A percentile compares a stretch with the other conserved stretches of the same genome.
These are phyloP conservation scores for Platanus orientalis DNA, from an alignment of 164 flowering plant species.

Conservation along the genomic window DNA sequence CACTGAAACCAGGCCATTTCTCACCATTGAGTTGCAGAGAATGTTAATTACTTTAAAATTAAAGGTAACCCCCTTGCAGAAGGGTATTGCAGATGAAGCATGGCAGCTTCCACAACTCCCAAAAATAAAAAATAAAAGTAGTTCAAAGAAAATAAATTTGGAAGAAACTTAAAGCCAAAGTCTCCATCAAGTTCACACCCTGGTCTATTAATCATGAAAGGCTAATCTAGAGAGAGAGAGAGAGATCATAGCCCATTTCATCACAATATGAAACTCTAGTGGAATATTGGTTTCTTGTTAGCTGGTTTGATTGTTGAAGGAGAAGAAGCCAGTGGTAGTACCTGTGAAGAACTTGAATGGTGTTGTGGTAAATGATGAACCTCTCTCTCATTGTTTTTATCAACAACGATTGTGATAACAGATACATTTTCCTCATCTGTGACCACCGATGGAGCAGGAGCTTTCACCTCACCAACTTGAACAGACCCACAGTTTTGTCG, in stretches of 20 bases:
- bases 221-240: conserved; percentile 3
- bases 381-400: conserved; percentile 34
- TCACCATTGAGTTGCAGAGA: conserved; percentile 4
- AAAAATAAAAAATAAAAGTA: neutral
- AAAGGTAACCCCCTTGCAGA: too few relatives aligned
- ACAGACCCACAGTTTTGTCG: conserved; percentile 9
- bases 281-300: conserved; percentile 24
- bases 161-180: conserved; percentile 5
- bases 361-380: conserved; percentile 16
- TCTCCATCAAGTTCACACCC: conserved; percentile 15
- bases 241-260: neutral
- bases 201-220: conserved; percentile 7
- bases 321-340: conserved; percentile 66
- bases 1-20: conserved; percentile 7
- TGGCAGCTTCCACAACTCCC: conserved; percentile 6
- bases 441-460: conserved; percentile 9
- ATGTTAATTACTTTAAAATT: conserved; percentile 4
- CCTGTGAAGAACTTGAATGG: conserved; percentile 54
- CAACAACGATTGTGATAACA: conserved; percentile 35
- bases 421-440: conserved; percentile 40
- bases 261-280: conserved; percentile 13
- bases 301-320: conserved; percentile 39
- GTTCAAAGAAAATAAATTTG: too few relatives aligned
- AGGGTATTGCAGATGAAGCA: conserved; percentile 1
- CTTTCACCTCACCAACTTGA: conserved; percentile 14